phyloP scores from a whole-genome alignment of 169 alveolate species.

The Condylostoma magnum region DNA sequence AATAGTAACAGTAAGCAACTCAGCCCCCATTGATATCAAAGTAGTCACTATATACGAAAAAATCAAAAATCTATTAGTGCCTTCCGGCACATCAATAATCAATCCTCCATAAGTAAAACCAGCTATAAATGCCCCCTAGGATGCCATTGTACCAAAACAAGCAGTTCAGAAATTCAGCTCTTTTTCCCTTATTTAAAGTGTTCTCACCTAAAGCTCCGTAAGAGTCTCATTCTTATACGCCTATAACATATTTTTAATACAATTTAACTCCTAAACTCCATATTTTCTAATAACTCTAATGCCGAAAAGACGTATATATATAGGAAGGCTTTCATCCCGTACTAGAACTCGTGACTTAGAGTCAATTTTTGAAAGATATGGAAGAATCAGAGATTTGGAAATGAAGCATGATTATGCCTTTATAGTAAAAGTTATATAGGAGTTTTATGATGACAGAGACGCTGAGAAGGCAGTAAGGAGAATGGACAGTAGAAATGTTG shows the following conservation, averaged over 20 bases:
- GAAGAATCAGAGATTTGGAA: constrained; percentile 38
- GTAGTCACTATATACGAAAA: constrained; percentile 33
- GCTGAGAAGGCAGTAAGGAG: constrained; percentile 35
- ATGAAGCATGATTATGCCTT: constrained; percentile 43
- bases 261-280: too few species aligned
- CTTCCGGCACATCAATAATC: constrained; percentile 36
- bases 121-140: constrained; percentile 33
- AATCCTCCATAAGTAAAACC: constrained; percentile 25
- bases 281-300: not conserved
- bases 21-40: constrained; percentile 45
- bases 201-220: constrained; percentile 33
- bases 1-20: constrained; percentile 36
- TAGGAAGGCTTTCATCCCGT: constrained; percentile 24
- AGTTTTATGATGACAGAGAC: constrained; percentile 31
- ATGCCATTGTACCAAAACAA: constrained; percentile 30
- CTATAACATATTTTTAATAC: constrained; percentile 34
- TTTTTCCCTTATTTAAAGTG: constrained; percentile 34
- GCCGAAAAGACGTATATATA: constrained; percentile 32
- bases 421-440: constrained; percentile 34
- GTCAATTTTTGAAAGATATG: constrained; percentile 28
- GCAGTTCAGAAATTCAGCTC: constrained; percentile 42
- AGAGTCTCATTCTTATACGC: constrained; percentile 37
- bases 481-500: constrained; percentile 26
- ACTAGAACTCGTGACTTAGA: constrained; percentile 35
- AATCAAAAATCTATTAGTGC: not conserved